Base-by-base conservation (phyloP, 1,284 basidiomycete genomes). In the Bondarzewia mesenterica region DNA sequence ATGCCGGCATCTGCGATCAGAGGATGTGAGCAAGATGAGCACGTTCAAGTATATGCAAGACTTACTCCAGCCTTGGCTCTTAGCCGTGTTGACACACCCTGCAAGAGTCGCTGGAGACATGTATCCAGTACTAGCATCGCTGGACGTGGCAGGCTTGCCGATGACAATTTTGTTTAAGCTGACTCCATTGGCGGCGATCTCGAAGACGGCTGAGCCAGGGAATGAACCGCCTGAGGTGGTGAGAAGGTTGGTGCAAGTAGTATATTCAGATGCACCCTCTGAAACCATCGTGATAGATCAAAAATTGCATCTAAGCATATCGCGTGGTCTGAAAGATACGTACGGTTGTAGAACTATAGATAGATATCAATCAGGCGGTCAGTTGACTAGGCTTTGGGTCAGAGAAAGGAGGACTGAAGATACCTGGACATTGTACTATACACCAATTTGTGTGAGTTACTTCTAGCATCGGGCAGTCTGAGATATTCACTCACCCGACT, bases 311-410 rank as follows among this genome's bases (percentile, higher is more conserved):
- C n/a, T n/a, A 15, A 27, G n/a, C 46, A 42, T 27, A 46, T 51
- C 14, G 22, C 20, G 8, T 26, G 16, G 12, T 18, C 23, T 4
- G 15, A 7, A 32, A 23, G 10, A 40, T 7, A 63, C 70, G 55
- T 52, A 80, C 80, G 80, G 58, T 84, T 82, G 60, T 83, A 82
- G 63, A 82, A 82, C 72, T 82, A 58, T 15, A 51, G 46, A 52
- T 49, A 36, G 38, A 49, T 1, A 32, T 10, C n/a, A 10, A n/a
- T 32, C 12, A 32, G n/a, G 10, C 29, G n/a, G 29, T n/a, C 5
- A 12, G 29, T 7, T 22, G 23, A 38, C 27, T 8, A 29, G 43
- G 23, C 22, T n/a, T 49, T 26, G 27, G 21, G 38, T 18, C 10
- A 25, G 25, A 21, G 15, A 32, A 37, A 26, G 27, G 16, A 41